Conservation (phyloP, 1,139 yeast species). For the Kluyveromyces sp. region DNA sequence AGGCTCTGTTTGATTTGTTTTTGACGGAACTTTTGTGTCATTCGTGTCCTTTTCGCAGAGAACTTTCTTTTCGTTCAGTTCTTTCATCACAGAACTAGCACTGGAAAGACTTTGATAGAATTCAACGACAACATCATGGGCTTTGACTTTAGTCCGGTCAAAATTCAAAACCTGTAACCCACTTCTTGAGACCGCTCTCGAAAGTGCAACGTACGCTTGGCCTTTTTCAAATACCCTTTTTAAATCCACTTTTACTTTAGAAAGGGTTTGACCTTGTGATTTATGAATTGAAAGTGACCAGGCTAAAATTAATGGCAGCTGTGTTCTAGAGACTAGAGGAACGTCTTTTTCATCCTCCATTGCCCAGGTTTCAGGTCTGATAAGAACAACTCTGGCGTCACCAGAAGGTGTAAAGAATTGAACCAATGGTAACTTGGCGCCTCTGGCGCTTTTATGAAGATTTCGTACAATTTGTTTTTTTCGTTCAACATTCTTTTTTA, state of each 20-base stretch:
- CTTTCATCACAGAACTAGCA: constrained; percentile 30
- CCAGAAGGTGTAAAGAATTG: constrained; percentile 67
- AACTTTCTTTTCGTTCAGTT: neutral
- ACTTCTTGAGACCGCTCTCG: constrained; percentile 72
- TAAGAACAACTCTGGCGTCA: constrained; percentile 60
- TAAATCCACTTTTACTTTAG: constrained; percentile 74
- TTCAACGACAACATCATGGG: constrained; percentile 53
- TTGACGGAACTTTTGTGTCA: neutral
- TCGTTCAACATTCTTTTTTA: constrained; percentile 28
- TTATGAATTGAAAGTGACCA: constrained; percentile 96
- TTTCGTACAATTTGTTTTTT: constrained; percentile 34
- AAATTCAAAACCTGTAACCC: constrained; percentile 77
- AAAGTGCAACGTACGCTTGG: constrained; percentile 89
- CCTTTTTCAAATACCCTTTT: constrained; percentile 78
- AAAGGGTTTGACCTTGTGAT: constrained; percentile 91
- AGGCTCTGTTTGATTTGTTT: neutral
- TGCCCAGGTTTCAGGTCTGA: constrained; percentile 68
- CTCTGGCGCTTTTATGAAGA: constrained; percentile 32
- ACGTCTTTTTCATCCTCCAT: constrained; percentile 53
- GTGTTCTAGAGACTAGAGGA: constrained; percentile 50
- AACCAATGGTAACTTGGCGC: constrained; percentile 59
- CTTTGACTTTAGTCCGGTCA: constrained; percentile 45
- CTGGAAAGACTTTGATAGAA: constrained; percentile 43
- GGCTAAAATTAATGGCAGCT: constrained; percentile 79
- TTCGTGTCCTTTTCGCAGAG: neutral